Conservation (phyloP, 1,284 basidiomycete genomes). For the Leucocoprinus gongylophorus region DNA sequence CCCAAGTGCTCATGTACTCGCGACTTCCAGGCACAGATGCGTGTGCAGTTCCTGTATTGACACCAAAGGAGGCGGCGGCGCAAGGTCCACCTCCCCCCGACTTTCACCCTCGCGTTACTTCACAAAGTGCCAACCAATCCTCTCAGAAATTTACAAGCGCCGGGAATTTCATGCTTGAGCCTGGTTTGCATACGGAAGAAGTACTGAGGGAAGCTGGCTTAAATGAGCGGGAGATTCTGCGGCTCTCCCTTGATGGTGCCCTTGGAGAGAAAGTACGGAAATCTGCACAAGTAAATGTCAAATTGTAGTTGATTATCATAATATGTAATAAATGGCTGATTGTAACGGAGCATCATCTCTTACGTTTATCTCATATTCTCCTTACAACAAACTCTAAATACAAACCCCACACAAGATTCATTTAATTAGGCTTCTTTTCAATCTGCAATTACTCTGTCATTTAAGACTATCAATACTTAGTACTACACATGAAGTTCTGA, state of each 20-base stretch:
- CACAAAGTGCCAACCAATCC: constrained; percentile 6
- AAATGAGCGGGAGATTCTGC: constrained; percentile 27
- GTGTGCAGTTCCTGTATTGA: constrained; percentile 71
- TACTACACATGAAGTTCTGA: too few species aligned
- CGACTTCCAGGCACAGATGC: constrained; percentile 58
- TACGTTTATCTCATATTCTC: too few species aligned
- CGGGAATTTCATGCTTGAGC: constrained; percentile 25
- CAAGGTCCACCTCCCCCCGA: constrained; percentile 37
- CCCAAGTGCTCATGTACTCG: background rate
- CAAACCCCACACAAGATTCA: too few species aligned
- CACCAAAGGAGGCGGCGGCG: constrained; percentile 50
- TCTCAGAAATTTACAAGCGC: constrained; percentile 10
- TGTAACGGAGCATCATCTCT: background rate
- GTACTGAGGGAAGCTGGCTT: constrained; percentile 45
- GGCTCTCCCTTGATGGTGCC: constrained; percentile 38
- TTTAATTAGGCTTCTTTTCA: too few species aligned
- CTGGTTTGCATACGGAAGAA: constrained; percentile 48
- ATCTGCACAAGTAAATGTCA: constrained; percentile 15
- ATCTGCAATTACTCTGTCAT: too few species aligned
- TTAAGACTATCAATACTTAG: too few species aligned
- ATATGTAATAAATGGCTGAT: background rate
- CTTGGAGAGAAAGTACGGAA: constrained; percentile 25
- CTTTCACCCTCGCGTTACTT: constrained; percentile 45
- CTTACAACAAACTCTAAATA: too few species aligned
- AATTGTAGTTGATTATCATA: constrained; percentile 16